Percentiles rank a stretch among this genome's conserved stretches.
phyloP scores from a whole-genome alignment of 2,329 filamentous ascomycete genomes.

The Arthroderma sp. region DNA sequence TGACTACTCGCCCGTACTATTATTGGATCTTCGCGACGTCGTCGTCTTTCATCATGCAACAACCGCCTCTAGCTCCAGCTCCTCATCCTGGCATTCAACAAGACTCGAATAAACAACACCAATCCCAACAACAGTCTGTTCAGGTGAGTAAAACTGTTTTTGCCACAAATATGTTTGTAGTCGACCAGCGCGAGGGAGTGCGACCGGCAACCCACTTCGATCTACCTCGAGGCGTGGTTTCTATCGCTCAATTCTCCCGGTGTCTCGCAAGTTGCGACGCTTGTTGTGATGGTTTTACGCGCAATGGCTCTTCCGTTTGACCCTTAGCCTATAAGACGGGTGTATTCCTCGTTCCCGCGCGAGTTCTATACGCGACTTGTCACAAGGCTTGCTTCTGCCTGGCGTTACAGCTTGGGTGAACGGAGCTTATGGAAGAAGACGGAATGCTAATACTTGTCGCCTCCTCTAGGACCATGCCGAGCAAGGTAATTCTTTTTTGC shows the following conservation, averaged over 20 bases:
- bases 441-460: neutral
- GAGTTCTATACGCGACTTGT: neutral
- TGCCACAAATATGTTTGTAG: neutral
- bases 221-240: neutral
- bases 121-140: constrained; percentile 20
- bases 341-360: neutral
- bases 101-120: constrained; percentile 5
- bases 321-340: too few species aligned
- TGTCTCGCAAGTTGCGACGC: neutral
- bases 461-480: constrained; percentile 29
- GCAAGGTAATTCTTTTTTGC: constrained; percentile 25
- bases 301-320: too few species aligned
- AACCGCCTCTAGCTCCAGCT: constrained; percentile 1
- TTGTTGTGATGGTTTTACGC: neutral
- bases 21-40: too few species aligned
- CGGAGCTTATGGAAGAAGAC: too few species aligned
- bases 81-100: constrained; percentile 34
- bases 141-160: constrained; percentile 37
- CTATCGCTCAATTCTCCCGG: neutral
- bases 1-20: too few species aligned
- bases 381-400: neutral
- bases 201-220: neutral
- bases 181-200: neutral
- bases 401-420: neutral
- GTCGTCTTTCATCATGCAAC: neutral